Evolutionary conservation across 2,329 filamentous ascomycete genomes (phyloP).

Genomic region (Capronia coronata): DNA sequence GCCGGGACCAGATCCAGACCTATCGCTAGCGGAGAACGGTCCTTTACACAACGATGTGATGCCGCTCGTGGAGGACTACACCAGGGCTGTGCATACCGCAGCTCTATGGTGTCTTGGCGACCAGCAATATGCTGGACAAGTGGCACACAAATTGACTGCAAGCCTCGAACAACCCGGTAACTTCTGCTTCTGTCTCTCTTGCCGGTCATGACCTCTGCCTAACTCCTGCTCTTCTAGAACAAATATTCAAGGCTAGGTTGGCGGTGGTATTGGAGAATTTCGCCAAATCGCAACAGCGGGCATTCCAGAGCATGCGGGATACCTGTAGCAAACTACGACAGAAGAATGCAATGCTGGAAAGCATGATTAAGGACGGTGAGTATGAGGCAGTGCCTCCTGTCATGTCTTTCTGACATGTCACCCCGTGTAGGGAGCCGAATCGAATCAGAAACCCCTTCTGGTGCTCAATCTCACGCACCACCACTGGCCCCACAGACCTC

Average conservation of each 20-base stretch:
- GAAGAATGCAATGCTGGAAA: slow-evolving; percentile 15
- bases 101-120: slow-evolving; percentile 3
- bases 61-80: slow-evolving; percentile 19
- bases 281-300: slow-evolving; percentile 17
- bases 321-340: slow-evolving; percentile 15
- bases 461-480: slow-evolving; percentile 1
- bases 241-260: slow-evolving; percentile 16
- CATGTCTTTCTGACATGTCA: neutral
- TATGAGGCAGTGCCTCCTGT: neutral
- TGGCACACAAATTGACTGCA: slow-evolving; percentile 3
- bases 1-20: slow-evolving; percentile 1
- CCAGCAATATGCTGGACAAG: slow-evolving; percentile 1
- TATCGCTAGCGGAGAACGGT: slow-evolving; percentile 1
- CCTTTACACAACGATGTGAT: slow-evolving; percentile 18
- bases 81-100: slow-evolving; percentile 8
- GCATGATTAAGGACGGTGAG: slow-evolving; percentile 12
- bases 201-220: neutral
- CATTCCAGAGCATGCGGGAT: slow-evolving; percentile 19
- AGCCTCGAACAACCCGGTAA: slow-evolving; percentile 18
- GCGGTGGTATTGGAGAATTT: slow-evolving; percentile 18
- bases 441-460: slow-evolving; percentile 1
- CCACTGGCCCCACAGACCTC: slow-evolving; percentile 6
- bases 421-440: slow-evolving; percentile 2
- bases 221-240: slow-evolving; percentile 5
- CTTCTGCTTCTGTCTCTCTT: neutral